These are phyloP conservation scores for Aspergillus leporis DNA, from an alignment of 495 filamentous ascomycete genomes.

Conservation along the genomic window DNA sequence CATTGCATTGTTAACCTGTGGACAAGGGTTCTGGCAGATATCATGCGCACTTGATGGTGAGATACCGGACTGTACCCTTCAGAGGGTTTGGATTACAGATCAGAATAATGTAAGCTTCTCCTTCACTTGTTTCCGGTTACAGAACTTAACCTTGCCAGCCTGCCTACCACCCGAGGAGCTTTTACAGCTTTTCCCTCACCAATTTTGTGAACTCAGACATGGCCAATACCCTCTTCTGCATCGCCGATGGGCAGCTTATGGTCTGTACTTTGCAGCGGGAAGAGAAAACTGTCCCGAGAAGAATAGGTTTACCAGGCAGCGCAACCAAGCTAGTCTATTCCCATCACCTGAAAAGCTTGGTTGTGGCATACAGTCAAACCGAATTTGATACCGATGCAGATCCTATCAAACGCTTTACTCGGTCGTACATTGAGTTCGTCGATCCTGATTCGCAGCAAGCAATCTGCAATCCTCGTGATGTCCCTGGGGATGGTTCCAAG, in stretches of 20 bases:
- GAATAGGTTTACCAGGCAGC: slow-evolving; percentile 43
- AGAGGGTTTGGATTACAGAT: slow-evolving; percentile 46
- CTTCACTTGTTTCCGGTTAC: neutral
- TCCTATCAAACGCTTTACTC: slow-evolving; percentile 29
- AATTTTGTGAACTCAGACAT: slow-evolving; percentile 13
- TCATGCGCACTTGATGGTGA: slow-evolving; percentile 25
- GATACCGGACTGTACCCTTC: slow-evolving; percentile 27
- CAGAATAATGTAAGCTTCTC: slow-evolving; percentile 40
- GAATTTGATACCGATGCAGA: slow-evolving; percentile 22
- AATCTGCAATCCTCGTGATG: slow-evolving; percentile 14
- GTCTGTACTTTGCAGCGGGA: slow-evolving; percentile 38
- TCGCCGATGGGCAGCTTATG: slow-evolving; percentile 43
- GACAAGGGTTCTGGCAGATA: slow-evolving; percentile 42
- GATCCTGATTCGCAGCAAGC: slow-evolving; percentile 38
- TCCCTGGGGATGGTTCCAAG: slow-evolving; percentile 6
- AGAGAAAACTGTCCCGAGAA: slow-evolving; percentile 41
- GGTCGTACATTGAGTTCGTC: slow-evolving; percentile 43
- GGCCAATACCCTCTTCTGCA: slow-evolving; percentile 41
- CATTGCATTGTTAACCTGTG: slow-evolving; percentile 39
- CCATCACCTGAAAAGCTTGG: slow-evolving; percentile 35
- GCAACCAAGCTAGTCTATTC: slow-evolving; percentile 47
- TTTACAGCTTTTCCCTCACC: slow-evolving; percentile 37
- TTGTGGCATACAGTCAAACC: slow-evolving; percentile 41
- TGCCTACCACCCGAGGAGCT: slow-evolving; percentile 37
- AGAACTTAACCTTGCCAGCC: slow-evolving; percentile 30